Conservation (phyloP, 495 filamentous ascomycete species). For the Aspergillus saccharolyticus region DNA sequence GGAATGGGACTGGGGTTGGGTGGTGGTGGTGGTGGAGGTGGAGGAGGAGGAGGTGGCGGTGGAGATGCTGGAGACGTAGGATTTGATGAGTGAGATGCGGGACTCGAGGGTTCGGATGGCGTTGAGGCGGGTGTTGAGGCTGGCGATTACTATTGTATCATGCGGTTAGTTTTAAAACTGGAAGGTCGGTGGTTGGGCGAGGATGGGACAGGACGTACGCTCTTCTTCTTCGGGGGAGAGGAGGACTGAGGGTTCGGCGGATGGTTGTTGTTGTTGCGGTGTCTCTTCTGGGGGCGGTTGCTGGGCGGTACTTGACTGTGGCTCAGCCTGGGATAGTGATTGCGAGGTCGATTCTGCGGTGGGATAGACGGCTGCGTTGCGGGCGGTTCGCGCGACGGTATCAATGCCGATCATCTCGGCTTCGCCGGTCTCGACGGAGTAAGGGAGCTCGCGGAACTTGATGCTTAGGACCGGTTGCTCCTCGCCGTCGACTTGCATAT, state of each 20-base stretch:
- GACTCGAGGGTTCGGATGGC: slow-evolving; percentile 87
- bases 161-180: neutral
- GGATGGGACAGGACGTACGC: slow-evolving; percentile 34
- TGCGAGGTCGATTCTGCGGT: no score
- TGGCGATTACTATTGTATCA: slow-evolving; percentile 50
- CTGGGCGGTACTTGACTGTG: slow-evolving; percentile 35
- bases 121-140: slow-evolving; percentile 80
- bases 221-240: slow-evolving; percentile 80
- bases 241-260: slow-evolving; percentile 33
- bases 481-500: slow-evolving; percentile 70
- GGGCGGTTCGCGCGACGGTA: slow-evolving; percentile 76
- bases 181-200: neutral
- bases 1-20: no score
- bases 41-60: slow-evolving; percentile 50
- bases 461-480: slow-evolving; percentile 47
- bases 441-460: slow-evolving; percentile 77
- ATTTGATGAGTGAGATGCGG: slow-evolving; percentile 73
- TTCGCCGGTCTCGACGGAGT: slow-evolving; percentile 86
- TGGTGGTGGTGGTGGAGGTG: slow-evolving; percentile 19
- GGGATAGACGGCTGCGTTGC: slow-evolving; percentile 61
- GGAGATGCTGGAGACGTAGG: slow-evolving; percentile 72
- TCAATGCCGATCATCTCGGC: slow-evolving; percentile 97
- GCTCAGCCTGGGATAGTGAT: slow-evolving; percentile 9
- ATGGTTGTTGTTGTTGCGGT: neutral
- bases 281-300: neutral